Evolutionary conservation across 331 rosid genomes (phyloP).

Genomic region (Phaseolus coccineus): DNA sequence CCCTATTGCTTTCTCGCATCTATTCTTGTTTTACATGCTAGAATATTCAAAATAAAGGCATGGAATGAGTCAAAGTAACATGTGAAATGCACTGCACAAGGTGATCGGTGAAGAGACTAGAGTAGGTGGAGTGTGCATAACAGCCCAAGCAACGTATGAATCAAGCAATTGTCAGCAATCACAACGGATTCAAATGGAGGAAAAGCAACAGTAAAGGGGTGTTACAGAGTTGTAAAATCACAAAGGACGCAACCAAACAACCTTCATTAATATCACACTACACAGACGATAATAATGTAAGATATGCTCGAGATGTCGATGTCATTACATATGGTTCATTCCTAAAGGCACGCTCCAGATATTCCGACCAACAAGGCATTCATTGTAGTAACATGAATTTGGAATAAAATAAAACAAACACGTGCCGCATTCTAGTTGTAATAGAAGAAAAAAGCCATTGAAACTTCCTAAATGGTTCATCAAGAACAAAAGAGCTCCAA

Average conservation of each 20-base stretch:
- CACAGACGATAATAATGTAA: neutral
- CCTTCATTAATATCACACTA: neutral
- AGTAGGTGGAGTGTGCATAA: neutral
- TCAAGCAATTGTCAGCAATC: conserved; percentile 21
- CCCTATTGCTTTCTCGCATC: neutral
- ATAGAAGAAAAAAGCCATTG: neutral
- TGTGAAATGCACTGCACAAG: conserved; percentile 9
- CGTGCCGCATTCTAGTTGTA: neutral
- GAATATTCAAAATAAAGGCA: conserved; percentile 1
- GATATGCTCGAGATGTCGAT: neutral
- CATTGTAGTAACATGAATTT: conserved; percentile 3
- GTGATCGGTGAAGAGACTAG: neutral
- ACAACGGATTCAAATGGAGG: too few relatives aligned
- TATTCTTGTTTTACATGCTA: neutral
- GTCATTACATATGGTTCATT: neutral
- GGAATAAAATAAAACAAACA: neutral
- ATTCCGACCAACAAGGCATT: conserved; percentile 32
- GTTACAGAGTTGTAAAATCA: neutral
- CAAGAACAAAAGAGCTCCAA: neutral
- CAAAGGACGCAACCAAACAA: neutral
- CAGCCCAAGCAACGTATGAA: neutral
- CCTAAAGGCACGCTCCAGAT: conserved; percentile 17
- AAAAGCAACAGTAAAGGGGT: neutral
- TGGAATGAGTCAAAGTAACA: neutral
- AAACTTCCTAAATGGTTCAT: conserved; percentile 3